Percentiles rank a stretch among this genome's conserved stretches.
Conservation (phyloP, 1,139 yeast genomes). For the Suhomyces bokatorum region DNA sequence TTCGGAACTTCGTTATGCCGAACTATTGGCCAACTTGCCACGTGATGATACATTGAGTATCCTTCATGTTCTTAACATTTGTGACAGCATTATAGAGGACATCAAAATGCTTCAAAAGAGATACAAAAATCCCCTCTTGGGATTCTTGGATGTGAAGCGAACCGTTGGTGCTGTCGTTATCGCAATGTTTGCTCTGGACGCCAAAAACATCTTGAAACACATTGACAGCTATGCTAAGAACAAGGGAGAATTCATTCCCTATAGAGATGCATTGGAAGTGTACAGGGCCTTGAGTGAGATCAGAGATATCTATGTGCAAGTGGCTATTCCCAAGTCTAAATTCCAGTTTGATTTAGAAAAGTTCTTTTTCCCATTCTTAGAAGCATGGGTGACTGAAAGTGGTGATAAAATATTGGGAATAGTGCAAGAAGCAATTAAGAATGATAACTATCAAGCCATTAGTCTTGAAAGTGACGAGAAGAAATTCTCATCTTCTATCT, state of each 20-base stretch:
- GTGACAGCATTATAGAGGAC: conserved; percentile 54
- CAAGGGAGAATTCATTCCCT: conserved; percentile 43
- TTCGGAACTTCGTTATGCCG: conserved; percentile 62
- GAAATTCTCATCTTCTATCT: conserved; percentile 54
- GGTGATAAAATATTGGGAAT: conserved; percentile 49
- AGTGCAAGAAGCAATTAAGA: conserved; percentile 54
- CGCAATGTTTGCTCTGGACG: conserved; percentile 63
- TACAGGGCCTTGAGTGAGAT: conserved; percentile 59
- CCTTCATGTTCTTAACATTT: conserved; percentile 58
- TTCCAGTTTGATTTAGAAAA: conserved; percentile 62
- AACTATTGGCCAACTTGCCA: conserved; percentile 58
- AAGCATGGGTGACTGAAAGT: conserved; percentile 57
- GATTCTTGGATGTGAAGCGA: conserved; percentile 54
- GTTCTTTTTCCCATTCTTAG: conserved; percentile 58
- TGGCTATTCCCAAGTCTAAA: conserved; percentile 28
- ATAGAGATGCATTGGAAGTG: conserved; percentile 62
- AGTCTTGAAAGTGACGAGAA: conserved; percentile 43
- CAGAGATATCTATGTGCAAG: conserved; percentile 55
- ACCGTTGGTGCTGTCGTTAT: conserved; percentile 59
- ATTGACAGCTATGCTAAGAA: conserved; percentile 47
- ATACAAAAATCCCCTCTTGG: conserved; percentile 63
- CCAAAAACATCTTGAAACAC: conserved; percentile 59
- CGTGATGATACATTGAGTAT: conserved; percentile 61
- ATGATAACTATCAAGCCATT: conserved; percentile 58
- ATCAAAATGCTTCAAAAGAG: conserved; percentile 57